A percentile compares a stretch with the other conserved stretches of the same genome.
These are phyloP conservation scores for Coniophora puteana DNA, from an alignment of 1,284 basidiomycete genomes.

Conservation along the genomic window DNA sequence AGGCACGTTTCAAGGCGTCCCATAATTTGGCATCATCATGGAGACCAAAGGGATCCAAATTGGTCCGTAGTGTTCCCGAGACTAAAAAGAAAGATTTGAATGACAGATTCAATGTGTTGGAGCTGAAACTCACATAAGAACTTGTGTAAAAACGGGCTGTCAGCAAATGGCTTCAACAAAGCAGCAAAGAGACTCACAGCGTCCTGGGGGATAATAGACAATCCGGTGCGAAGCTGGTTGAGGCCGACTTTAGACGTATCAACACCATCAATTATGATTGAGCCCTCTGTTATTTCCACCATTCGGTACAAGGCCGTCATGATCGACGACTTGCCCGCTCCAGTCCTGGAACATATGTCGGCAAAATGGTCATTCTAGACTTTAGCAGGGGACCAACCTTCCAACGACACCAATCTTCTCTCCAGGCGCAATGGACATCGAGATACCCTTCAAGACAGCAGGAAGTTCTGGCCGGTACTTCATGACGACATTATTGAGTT, in stretches of 20 bases:
- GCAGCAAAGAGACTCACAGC: conserved; percentile 45
- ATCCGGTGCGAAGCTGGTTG: conserved; percentile 56
- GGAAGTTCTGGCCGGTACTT: conserved; percentile 73
- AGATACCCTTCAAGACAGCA: conserved; percentile 63
- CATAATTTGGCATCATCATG: conserved; percentile 76
- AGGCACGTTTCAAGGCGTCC: conserved; percentile 79
- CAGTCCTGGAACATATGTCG: conserved; percentile 44
- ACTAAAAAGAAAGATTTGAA: conserved; percentile 38
- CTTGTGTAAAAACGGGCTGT: conserved; percentile 6
- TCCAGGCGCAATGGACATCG: conserved; percentile 64
- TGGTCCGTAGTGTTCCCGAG: conserved; percentile 78
- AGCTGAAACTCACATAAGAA: conserved; percentile 18
- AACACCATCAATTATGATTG: conserved; percentile 62
- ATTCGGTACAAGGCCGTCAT: conserved; percentile 54
- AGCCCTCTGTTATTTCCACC: conserved; percentile 64
- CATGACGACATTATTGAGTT: conserved; percentile 60
- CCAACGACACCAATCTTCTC: conserved; percentile 91
- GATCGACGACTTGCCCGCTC: conserved; percentile 76
- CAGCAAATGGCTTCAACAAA: conserved; percentile 3
- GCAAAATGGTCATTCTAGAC: background rate
- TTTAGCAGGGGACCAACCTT: conserved; percentile 31
- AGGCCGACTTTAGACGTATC: conserved; percentile 70
- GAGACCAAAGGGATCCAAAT: conserved; percentile 77
- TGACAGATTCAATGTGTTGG: conserved; percentile 2
- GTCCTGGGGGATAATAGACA: conserved; percentile 93